A percentile compares a stretch with the other conserved stretches of the same genome.
Evolutionary conservation across 306 rosid genomes (phyloP).

Genomic region (Vachellia collinsii): DNA sequence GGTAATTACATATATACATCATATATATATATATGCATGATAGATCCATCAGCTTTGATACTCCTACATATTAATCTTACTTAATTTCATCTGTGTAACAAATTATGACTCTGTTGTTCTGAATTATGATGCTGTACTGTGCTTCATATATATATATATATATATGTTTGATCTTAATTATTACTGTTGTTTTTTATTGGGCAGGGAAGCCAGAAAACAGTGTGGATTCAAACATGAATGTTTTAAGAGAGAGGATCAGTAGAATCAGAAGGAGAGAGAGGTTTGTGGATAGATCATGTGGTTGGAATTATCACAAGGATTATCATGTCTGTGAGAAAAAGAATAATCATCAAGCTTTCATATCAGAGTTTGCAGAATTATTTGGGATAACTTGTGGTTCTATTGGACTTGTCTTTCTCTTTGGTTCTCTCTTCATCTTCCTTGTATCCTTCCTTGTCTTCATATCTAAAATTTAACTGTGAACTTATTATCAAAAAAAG

Average conservation of each 20-base stretch:
- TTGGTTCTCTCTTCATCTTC: conserved; percentile 50
- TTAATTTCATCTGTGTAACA: not conserved
- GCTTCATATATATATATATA: not conserved
- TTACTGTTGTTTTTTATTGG: not conserved
- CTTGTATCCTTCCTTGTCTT: conserved; percentile 43
- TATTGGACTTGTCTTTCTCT: conserved; percentile 54
- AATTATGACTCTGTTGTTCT: not conserved
- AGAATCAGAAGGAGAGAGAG: conserved; percentile 45
- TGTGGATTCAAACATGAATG: conserved; percentile 58
- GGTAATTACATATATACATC: conserved; percentile 23
- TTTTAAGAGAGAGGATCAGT: conserved; percentile 47
- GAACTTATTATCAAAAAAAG: no score
- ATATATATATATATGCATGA: not conserved
- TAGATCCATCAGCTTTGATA: conserved; percentile 9
- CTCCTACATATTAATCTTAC: not conserved
- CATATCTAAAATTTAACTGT: conserved; percentile 6
- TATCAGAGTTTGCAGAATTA: conserved; percentile 40
- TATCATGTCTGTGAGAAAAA: conserved; percentile 18
- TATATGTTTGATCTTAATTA: not conserved
- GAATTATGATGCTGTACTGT: not conserved
- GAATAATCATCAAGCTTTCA: not conserved
- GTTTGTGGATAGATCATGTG: conserved; percentile 16
- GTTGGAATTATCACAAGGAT: conserved; percentile 42
- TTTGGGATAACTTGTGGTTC: conserved; percentile 45
- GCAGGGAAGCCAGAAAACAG: conserved; percentile 49